Base-by-base conservation (phyloP, 441 rosid genomes). In the Pelargonium cotyledonis region DNA sequence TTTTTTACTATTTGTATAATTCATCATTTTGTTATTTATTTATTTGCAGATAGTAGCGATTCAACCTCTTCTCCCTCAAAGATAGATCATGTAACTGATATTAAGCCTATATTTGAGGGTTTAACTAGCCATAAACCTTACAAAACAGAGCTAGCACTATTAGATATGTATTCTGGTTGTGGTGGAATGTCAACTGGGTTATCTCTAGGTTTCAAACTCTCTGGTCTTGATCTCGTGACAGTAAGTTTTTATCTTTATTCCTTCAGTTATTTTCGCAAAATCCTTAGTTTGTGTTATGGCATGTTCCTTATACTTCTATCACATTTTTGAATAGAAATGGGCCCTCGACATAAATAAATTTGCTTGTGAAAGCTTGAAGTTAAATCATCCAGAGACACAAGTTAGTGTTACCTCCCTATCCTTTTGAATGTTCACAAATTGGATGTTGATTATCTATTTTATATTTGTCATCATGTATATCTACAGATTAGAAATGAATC, bases 171-270 rank as follows among this genome's bases (percentile, higher is more conserved):
- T 73, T 80, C 89, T 60, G 96, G 96, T 1, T 91, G 97, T 78
- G 95, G 96, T 5, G 96, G 91, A 11, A 88, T 91, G 95, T 89
- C 97, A 0, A 91, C 91, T 0, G 96, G 97, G 4, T 68, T 89
- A 31, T 84, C 91, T 69, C 83, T 88, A n/a, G 95, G 97, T 15
- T 87, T 92, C 44, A 76, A 83, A 7, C 23, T 80, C 18, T 75
- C 87, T 16, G 85, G 88, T 8, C 31, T 77, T 8, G 79, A 85
- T 40, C 92, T 91, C 29, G 80, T 81, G 26, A 89, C 92, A 0
- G 92, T 88, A 72, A 70, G 88, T 44, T 44, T 44, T 3, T 21
- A 1, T 10, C 10, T 44, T 0, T 44, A 44, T 44, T 44, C 14
- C 7, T 44, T 11, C 7, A 44, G 49, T 47, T 47, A 11, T 47